These are phyloP conservation scores for Aspergillus taichungensis DNA, from an alignment of 495 filamentous ascomycete genomes.

Conservation along the genomic window DNA sequence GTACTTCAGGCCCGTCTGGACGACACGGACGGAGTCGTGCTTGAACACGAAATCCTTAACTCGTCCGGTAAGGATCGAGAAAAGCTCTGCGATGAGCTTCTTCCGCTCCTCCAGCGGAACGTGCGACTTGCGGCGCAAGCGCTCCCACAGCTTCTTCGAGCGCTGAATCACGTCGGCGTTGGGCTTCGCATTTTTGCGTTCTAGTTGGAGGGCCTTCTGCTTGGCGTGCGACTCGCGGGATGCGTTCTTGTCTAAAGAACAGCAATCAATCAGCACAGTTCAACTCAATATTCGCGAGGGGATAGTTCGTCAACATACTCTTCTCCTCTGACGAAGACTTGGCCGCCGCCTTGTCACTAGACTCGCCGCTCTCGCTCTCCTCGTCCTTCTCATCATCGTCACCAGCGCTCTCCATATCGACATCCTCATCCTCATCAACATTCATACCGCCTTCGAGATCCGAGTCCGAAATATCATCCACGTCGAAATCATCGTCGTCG, in stretches of 20 bases:
- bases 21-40: conserved; percentile 89
- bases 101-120: conserved; percentile 79
- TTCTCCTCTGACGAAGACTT: conserved; percentile 16
- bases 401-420: conserved; percentile 28
- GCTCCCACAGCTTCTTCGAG: conserved; percentile 95
- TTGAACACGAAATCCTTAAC: conserved; percentile 97
- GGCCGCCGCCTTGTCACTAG: conserved; percentile 3
- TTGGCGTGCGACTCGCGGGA: conserved; percentile 86
- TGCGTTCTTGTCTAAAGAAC: conserved; percentile 14
- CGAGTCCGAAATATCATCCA: conserved; percentile 35
- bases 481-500: conserved; percentile 35
- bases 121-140: conserved; percentile 81
- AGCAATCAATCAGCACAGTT: conserved; percentile 6
- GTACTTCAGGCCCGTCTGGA: conserved; percentile 96
- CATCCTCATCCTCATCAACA: conserved; percentile 25
- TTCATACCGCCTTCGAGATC: conserved; percentile 22
- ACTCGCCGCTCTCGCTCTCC: conserved; percentile 22
- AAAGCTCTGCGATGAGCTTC: conserved; percentile 77
- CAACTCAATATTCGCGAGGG: background rate
- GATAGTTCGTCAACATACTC: conserved; percentile 18
- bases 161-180: conserved; percentile 81
- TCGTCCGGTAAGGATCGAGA: conserved; percentile 77
- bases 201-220: conserved; percentile 78
- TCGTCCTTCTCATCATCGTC: conserved; percentile 22
- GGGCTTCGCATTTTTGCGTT: conserved; percentile 88